A percentile compares a stretch with the other conserved stretches of the same genome.
These are phyloP conservation scores for Euphorbia celastroides DNA, from an alignment of 441 rosid species.

Conservation along the genomic window DNA sequence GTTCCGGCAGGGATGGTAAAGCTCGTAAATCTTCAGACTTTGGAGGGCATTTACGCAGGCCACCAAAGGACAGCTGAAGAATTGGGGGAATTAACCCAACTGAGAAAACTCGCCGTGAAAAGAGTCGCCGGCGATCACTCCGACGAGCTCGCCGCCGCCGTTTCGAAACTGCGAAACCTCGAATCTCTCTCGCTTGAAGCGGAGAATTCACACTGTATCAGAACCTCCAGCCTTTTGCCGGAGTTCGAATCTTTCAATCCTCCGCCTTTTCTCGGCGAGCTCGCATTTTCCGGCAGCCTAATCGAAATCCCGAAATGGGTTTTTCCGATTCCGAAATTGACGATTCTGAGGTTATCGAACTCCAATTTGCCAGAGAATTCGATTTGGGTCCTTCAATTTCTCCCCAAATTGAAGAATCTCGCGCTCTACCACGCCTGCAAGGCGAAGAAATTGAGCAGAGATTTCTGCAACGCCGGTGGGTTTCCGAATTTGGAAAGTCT, in stretches of 20 bases:
- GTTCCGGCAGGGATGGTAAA: constrained; percentile 6
- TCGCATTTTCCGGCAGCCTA: not conserved
- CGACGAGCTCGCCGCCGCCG: not conserved
- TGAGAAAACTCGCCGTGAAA: not conserved
- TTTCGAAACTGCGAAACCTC: constrained; percentile 6
- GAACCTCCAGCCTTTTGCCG: not conserved
- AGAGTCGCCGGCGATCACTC: constrained; percentile 18
- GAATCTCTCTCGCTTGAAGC: constrained; percentile 7
- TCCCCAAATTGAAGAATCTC: constrained; percentile 13
- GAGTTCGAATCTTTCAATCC: constrained; percentile 8
- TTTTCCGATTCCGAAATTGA: constrained; percentile 7
- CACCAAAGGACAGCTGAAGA: constrained; percentile 10
- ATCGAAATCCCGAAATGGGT: constrained; percentile 14
- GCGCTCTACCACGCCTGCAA: not conserved
- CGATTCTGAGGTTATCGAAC: not conserved
- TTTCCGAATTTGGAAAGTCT: constrained; percentile 7
- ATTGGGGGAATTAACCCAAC: constrained; percentile 13
- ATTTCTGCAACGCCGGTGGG: constrained; percentile 10
- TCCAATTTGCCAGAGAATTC: constrained; percentile 1
- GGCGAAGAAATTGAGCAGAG: not conserved
- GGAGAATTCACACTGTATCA: not conserved
- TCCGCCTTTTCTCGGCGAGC: constrained; percentile 17
- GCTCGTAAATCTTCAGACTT: constrained; percentile 7
- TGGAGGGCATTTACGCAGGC: constrained; percentile 10
- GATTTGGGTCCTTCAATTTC: constrained; percentile 7